Base-by-base conservation (phyloP, 768 basidiomycete genomes). In the Boletus sp. region DNA sequence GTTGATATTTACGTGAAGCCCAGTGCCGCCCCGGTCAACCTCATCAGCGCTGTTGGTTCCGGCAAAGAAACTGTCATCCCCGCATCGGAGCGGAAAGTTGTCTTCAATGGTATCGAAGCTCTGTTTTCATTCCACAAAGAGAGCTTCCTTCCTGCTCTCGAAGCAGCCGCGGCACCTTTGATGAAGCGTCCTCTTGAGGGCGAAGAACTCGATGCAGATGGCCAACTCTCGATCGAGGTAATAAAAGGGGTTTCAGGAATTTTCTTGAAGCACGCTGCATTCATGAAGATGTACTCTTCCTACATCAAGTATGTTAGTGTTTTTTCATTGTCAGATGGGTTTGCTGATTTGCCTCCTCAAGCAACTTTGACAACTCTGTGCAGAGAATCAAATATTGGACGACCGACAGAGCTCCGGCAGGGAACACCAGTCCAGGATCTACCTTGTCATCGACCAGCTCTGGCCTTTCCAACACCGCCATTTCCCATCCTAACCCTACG, bases 231-330 rank as follows among this genome's bases (percentile, higher is more conserved):
- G 0, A 70, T 85, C 49, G 76, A 75, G 42, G 90, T 91, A 14
- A 92, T 91, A 0, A 88, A 81, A 55, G 79, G 83, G 14, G 87
- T 99, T 35, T 95, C 91, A 7, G 81, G 87, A 53, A 93, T 91
- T 44, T 99, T 98, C 72, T 75, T 92, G 51, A 90, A 88, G 50
- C 94, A 99, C 70, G 91, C 93, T 30, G 93, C 96, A 5, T 98
- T 98, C 77, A 93, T 99, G 91, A 91, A 79, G 75, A 98, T 98
- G 89, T 99, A 99, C 70, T 94, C 93, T 32, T 90, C 88, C 41
- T 99, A 98, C 69, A 96, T 96, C 79, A 98, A 98, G 92, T 93
- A 69, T 67, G 88, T 73, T 37, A 3, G 9, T 52, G 48, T 45
- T 58, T 38, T 38, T 9, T 55, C 9, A 54, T 37, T 46, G 34